Conservation (phyloP, 352 stramenopile genomes). For the Phytophthora aleatoria region DNA sequence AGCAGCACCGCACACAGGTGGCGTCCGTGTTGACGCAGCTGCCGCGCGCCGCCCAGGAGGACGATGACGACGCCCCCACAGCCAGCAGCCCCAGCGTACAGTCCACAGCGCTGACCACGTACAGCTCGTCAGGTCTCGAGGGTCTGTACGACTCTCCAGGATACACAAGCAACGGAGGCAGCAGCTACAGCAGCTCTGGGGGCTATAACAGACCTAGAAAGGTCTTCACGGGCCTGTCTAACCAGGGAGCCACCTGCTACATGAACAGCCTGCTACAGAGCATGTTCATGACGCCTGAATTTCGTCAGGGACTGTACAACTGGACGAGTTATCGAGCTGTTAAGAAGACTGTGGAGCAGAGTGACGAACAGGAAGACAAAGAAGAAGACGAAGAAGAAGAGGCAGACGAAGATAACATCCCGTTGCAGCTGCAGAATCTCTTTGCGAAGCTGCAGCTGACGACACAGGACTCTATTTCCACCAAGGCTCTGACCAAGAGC, state of each 20-base stretch:
- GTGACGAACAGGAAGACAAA: conserved; percentile 17
- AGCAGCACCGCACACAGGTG: conserved; percentile 39
- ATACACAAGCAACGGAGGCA: conserved; percentile 36
- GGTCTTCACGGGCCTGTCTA: conserved; percentile 81
- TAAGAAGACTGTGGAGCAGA: conserved; percentile 10
- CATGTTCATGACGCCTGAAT: conserved; percentile 91
- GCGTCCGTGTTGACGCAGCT: conserved; percentile 40
- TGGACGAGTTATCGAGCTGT: conserved; percentile 39
- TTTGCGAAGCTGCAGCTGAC: conserved; percentile 91
- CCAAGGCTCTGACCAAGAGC: conserved; percentile 89
- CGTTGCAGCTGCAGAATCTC: conserved; percentile 90
- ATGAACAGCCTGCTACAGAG: conserved; percentile 94
- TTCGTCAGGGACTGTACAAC: conserved; percentile 83
- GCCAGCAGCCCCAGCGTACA: conserved; percentile 31
- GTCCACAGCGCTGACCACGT: conserved; percentile 53
- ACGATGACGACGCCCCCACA: conserved; percentile 15
- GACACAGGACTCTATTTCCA: conserved; percentile 69
- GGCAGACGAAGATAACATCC: conserved; percentile 79
- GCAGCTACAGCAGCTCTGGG: conserved; percentile 33
- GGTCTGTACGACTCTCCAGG: conserved; percentile 59
- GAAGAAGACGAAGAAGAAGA: conserved; percentile 49
- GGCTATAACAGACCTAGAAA: conserved; percentile 34
- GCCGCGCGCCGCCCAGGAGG: conserved; percentile 22
- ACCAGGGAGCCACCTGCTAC: conserved; percentile 94
- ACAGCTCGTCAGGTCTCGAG: conserved; percentile 51